Evolutionary conservation across 1,284 basidiomycete genomes (phyloP), one percentile per base, ranked within the genome.

Genomic region (Pyrrhoderma lamaoense): DNA sequence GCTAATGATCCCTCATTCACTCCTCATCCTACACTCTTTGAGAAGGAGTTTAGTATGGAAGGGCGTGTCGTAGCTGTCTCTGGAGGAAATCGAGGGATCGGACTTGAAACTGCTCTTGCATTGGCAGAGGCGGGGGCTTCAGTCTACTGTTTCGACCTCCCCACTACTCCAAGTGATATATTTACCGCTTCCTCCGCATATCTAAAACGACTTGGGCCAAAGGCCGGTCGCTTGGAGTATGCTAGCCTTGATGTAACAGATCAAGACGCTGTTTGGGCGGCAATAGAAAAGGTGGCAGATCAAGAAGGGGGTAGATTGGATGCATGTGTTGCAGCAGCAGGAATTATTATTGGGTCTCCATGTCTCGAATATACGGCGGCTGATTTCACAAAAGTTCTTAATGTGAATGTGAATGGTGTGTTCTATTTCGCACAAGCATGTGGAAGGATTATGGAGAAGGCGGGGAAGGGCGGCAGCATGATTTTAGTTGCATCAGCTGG

Each of bases 401-500:
- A 78, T 51, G 79, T 92, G 52, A 91, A 93, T 67, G 76, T 80
- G 38, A 82, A 78, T 50, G 89, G 89, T 1, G 85, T 85, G 25
- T 67, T 91, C 54, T 84, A 80, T 16, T 31, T 31, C 5, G 44
- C 44, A n/a, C 44, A 45, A 31, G 44, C 23, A 21, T 23, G 16
- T 21, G 88, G 85, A 8, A 72, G 79, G 52, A 80, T 87, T 65
- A 90, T 89, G 85, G 70, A 64, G 18, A 73, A 79, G 25, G 85
- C 82, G 57, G 77, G 79, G 8, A 76, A 72, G n/a, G 72, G 74
- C 14, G 90, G 88, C 1, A 90, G 87, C 59, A 89, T 93, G 57
- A 77, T 90, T 57, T 68, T 91, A 57, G 82, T 93, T 59, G 89
- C 85, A 21, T 89, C 86, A 54, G 91, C 93, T 86, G 87, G 84